Evolutionary conservation across 345 rosid species (phyloP), one percentile per base, ranked within the genome.

Genomic region (Raphanus raphanistrum): DNA sequence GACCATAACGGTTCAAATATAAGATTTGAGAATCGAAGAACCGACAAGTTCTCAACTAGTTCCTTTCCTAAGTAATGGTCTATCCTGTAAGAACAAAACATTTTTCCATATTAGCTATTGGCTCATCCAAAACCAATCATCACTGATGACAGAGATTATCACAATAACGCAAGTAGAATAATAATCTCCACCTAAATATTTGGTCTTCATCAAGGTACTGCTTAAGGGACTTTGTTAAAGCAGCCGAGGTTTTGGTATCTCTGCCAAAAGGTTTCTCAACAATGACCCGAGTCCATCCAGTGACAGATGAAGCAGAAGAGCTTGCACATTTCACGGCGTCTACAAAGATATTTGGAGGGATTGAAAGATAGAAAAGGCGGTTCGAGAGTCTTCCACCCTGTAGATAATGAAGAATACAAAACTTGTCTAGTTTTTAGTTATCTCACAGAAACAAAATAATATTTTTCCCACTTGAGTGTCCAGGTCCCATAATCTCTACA

Each of bases 251-350:
- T 76, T 89, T 91, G 38, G 98, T 88, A 85, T 92, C 97, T 75
- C 96, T 86, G 66, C 99, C 99, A 83, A 95, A 95, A 72, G 99
- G 99, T 85, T 95, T 95, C 91, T 95, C 99, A 2, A 95, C 98
- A 84, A 92, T 92, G 85, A 95, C 99, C 83, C 98, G 87, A 59
- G 96, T 92, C 99, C 98, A 95, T 82, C 99, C 99, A 76, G 80
- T 84, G 74, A 84, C 84, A 82, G 99, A 87, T 75, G 99, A 92
- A 68, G 98, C 96, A 59, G 97, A 90, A 4, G 72, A 62, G 87
- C 94, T 94, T 63, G 99, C 96, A 77, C 96, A 90, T 84, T 75
- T 90, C 72, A 92, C 98, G 0, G 99, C 99, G 66, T 95, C 90
- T 3, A 89, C 82, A 75, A 95, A 95, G 71, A 95, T 95, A 82